These are phyloP conservation scores for Fusarium hostae DNA, from an alignment of 2,329 filamentous ascomycete genomes.

Conservation along the genomic window DNA sequence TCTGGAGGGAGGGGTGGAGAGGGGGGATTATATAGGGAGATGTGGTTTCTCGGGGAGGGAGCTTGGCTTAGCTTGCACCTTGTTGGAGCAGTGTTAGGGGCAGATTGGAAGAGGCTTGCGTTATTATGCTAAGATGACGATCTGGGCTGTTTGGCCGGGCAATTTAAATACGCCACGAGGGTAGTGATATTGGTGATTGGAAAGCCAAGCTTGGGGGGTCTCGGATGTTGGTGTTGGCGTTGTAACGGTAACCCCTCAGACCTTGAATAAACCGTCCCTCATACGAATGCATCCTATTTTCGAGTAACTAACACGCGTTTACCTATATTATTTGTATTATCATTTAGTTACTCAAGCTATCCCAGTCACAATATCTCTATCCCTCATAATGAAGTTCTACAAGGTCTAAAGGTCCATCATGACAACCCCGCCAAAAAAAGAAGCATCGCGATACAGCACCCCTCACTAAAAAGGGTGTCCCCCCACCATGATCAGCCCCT, in stretches of 20 bases:
- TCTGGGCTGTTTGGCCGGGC: slow-evolving; percentile 8
- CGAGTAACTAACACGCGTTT: too few species aligned
- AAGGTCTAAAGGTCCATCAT: not conserved
- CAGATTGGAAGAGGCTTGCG: not conserved
- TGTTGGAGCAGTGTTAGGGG: slow-evolving; percentile 23
- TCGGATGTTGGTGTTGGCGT: slow-evolving; percentile 12
- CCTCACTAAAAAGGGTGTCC: slow-evolving; percentile 13
- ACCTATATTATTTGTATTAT: accelerated
- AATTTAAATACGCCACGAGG: slow-evolving; percentile 30
- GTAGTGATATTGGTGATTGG: slow-evolving; percentile 29
- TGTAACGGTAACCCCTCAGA: slow-evolving; percentile 3
- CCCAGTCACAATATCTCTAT: not conserved
- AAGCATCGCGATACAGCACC: slow-evolving; percentile 7
- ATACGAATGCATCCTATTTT: too few species aligned
- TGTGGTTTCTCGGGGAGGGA: not conserved
- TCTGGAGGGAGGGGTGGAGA: not conserved
- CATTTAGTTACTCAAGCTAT: not conserved
- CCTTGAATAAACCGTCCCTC: not conserved
- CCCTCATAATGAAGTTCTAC: not conserved
- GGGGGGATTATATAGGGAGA: slow-evolving; percentile 34
- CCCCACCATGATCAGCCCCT: slow-evolving; percentile 37
- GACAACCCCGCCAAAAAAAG: slow-evolving; percentile 29
- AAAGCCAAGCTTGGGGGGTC: slow-evolving; percentile 19
- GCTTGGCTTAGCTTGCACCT: slow-evolving; percentile 15
- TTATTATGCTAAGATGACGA: slow-evolving; percentile 23